Base-by-base conservation (phyloP, 129 eudicot species). In the Tagetes patula region DNA sequence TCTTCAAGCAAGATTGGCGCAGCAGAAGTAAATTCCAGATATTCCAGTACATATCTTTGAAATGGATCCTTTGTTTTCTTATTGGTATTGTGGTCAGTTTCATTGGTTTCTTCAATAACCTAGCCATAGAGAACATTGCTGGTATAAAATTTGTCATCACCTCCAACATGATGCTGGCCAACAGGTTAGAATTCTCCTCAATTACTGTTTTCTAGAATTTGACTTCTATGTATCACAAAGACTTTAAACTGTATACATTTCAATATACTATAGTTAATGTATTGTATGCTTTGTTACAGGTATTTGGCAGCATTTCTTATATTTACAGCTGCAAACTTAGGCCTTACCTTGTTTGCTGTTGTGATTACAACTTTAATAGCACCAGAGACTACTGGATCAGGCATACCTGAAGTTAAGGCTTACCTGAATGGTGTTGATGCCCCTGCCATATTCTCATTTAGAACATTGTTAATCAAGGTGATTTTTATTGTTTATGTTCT, bases 341-440 rank as follows among this genome's bases (percentile, higher is more conserved):
- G 82, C n/a, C 80, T 92, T 49, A 89, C 96, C 13, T 77, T 92
- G 77, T 87, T 92, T 83, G 89, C 98, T 3, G 79, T 87, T 80
- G 5, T 75, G 52, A 83, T 87, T 58, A 89, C 98, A 33, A 82
- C 91, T 62, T 71, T 87, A 67, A 80, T 92, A 73, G 91, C 98
- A 2, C 98, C 98, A 10, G 96, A 90, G 81, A 85, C 98, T 63
- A 94, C 96, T 75, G 98, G 98, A 67, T 92, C 98, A 7, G 98
- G 98, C 36, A 92, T 92, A 71, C 98, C 98, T 54, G 98, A 92
- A 86, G 98, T 92, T 43, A 92, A 92, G 85, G 98, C 96, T 76
- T 92, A 89, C 67, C 72, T 92, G 75, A 92, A 92, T 89, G 98
- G 98, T 52, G 96, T 92, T 43, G 98, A 92, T 81, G 94, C 98